Base-by-base conservation (phyloP, 768 basidiomycete species). In the Trichaptum fuscoviolaceum region DNA sequence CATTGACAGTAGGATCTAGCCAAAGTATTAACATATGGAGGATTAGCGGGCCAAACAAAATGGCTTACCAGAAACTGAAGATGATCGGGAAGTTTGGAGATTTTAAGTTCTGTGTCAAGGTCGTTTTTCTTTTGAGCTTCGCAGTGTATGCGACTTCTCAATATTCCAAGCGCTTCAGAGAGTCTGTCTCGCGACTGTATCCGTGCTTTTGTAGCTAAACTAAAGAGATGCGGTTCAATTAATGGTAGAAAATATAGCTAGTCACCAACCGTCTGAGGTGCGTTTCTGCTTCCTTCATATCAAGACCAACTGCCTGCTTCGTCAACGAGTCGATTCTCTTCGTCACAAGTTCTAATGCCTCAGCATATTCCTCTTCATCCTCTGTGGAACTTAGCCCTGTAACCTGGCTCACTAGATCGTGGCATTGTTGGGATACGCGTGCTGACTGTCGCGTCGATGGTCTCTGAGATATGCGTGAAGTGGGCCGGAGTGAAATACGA, bases 181-280 rank as follows among this genome's bases (percentile, higher is more conserved):
- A 91, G 79, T 17, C 70, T 73, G 71, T 93, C 87, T 62, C 83
- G 79, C 15, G 86, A 85, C 67, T 88, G 85, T 65, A 94, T 83
- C 52, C 85, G 85, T 17, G 90, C 89, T 74, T 93, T 93, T 72
- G 89, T 78, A 23, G 82, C 78, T 72, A 81, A 84, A 18, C 90
- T 90, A 67, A 30, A 65, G 63, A 18, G 60, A 25, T 58, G 57
- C 52, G 66, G 67, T 36, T 58, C 35, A 15, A 0, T 18, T 26
- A 35, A 10, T 57, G 18, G 26, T 64, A 34, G 15, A n/a, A 15
- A 12, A 35, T 69, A 58, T n/a, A 60, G 18, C 23, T 59, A 26
- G 66, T 67, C 57, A 70, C 82, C 63, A 75, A 91, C 90, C 90
- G 85, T 74, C 71, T 71, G 27, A 84, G 71, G 4, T 84, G 84